Evolutionary conservation across 768 basidiomycete genomes (phyloP).

Genomic region (Podaxis sp.): DNA sequence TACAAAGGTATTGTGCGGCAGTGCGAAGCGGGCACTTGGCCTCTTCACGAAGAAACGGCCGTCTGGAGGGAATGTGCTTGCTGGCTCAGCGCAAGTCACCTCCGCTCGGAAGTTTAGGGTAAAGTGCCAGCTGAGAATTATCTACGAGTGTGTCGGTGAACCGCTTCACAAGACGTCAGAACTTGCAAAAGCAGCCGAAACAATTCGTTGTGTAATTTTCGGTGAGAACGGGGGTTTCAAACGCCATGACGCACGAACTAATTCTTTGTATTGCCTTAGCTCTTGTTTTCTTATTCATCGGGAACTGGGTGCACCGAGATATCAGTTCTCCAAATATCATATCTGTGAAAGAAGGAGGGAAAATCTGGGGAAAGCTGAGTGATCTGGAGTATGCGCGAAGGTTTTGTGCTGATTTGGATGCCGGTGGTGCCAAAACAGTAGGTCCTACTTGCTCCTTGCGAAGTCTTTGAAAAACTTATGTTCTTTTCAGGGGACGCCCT

Average conservation of each 20-base stretch:
- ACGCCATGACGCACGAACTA: not conserved
- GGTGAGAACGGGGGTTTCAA: not conserved
- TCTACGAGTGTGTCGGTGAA: not conserved
- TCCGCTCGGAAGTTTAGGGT: not conserved
- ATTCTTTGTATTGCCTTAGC: not conserved
- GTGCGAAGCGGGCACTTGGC: too few species aligned
- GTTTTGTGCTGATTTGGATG: not conserved
- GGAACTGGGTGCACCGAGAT: slow-evolving; percentile 16
- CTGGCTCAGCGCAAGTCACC: not conserved
- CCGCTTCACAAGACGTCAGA: not conserved
- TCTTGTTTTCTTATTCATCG: slow-evolving; percentile 13
- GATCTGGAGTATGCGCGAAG: slow-evolving; percentile 12
- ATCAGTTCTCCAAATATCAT: slow-evolving; percentile 15
- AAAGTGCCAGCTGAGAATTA: not conserved
- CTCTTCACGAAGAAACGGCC: too few species aligned
- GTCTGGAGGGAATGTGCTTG: not conserved
- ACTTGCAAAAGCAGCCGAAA: not conserved
- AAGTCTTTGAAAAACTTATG: not conserved
- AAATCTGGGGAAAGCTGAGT: not conserved
- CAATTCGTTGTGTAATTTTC: not conserved
- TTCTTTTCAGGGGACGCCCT: not conserved
- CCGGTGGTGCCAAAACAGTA: not conserved
- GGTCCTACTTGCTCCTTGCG: not conserved
- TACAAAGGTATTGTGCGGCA: too few species aligned
- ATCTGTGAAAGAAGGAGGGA: not conserved